Evolutionary conservation across 2,329 filamentous ascomycete species (phyloP), one percentile per base, ranked within the genome.

Genomic region (Alternaria triticina): DNA sequence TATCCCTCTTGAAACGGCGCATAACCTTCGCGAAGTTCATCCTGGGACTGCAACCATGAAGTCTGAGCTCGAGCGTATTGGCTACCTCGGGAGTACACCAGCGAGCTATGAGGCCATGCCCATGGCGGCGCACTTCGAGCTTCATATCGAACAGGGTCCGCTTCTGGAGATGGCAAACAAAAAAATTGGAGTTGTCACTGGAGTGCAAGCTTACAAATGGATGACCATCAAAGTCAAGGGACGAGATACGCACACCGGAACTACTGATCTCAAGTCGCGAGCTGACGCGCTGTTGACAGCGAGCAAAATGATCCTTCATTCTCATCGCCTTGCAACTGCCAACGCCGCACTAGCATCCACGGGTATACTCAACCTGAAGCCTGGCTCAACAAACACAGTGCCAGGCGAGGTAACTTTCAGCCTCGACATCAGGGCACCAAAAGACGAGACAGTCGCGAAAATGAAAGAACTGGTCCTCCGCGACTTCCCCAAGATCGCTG

Each of bases 111-210:
- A 85, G 65, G 82, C 84, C 30, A 87, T 85, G 15, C 90, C 90
- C 0, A 88, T 94, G 80, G 90, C 87, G 1, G 91, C 91, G 0
- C 91, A 95, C 77, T 94, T 95, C 72, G 92, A 95, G 77, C 84
- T 96, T 10, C 92, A 96, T 74, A 95, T 95, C 57, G 93, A 96
- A 76, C 93, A 96, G 76, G 92, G 92, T 0, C 91, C 92, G 0
- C 87, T 93, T 33, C 84, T 96, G 1, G 89, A 94, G 72, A 84
- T 84, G 15, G 83, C 86, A 27, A 81, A 84, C 25, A 85, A 89
- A 67, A 88, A 89, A 57, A 85, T 95, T 55, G 89, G 90, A 22
- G 85, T 92, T 7, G 91, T 94, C 5, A 86, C 86, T 30, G 91
- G 90, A 3, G 91, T 91, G 1, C 91, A 94, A 75, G 90, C 89